Evolutionary conservation across 148 eudicot species (phyloP).

Genomic region (Camellia japonica): DNA sequence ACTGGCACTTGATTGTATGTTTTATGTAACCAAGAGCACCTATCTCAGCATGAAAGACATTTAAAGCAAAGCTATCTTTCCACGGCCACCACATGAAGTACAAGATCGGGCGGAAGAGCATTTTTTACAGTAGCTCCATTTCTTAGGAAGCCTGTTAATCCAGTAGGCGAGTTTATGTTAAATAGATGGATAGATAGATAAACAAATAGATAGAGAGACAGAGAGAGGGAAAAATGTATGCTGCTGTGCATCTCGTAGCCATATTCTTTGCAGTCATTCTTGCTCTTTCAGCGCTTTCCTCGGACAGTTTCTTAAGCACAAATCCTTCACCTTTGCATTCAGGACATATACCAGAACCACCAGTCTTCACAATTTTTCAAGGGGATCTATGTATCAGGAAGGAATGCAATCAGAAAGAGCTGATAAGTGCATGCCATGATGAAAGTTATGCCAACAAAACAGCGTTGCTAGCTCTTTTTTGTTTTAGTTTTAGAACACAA

Average conservation of each 20-base stretch:
- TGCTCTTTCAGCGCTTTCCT: conserved; percentile 69
- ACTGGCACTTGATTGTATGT: conserved; percentile 1
- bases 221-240: conserved; percentile 35
- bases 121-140: conserved; percentile 95
- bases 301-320: conserved; percentile 68
- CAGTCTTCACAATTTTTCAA: conserved; percentile 65
- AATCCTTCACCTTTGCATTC: conserved; percentile 98
- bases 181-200: neutral
- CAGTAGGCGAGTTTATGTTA: neutral
- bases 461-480: neutral
- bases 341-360: conserved; percentile 90
- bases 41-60: neutral
- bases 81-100: conserved; percentile 72
- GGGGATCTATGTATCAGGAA: conserved; percentile 45
- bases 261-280: conserved; percentile 60
- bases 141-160: conserved; percentile 82
- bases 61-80: conserved; percentile 33
- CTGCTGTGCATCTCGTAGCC: conserved; percentile 95
- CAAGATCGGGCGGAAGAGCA: conserved; percentile 88
- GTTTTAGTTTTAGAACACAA: neutral
- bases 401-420: neutral
- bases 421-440: neutral
- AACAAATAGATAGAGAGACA: neutral
- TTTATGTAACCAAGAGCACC: neutral
- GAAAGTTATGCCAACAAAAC: neutral